Percentiles rank a stretch among this genome's conserved stretches.
These are phyloP conservation scores for Antitrichia curtipendula DNA, from an alignment of 225 moss, liverwort and hornwort species.

Conservation along the genomic window DNA sequence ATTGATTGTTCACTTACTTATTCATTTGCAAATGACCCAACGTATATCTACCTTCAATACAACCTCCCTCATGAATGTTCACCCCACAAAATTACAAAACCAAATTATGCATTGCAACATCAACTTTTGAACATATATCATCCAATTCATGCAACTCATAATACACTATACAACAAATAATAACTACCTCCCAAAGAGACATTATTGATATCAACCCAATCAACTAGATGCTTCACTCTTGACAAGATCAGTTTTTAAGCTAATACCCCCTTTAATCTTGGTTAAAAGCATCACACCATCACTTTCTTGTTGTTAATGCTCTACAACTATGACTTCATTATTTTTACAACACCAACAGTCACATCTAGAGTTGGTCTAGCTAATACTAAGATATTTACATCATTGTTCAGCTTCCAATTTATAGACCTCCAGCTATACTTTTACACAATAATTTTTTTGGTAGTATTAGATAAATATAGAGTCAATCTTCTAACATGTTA, in stretches of 20 bases:
- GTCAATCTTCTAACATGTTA: background rate
- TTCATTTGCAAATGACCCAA: background rate
- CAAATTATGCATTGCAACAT: background rate
- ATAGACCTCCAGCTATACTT: background rate
- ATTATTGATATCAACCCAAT: background rate
- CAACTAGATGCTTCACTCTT: background rate
- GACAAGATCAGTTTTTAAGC: background rate
- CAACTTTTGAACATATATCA: background rate
- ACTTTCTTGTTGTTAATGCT: rapidly evolving
- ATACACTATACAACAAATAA: background rate
- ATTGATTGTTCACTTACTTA: background rate
- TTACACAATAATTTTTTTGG: background rate
- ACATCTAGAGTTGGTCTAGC: rapidly evolving
- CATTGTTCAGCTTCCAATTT: background rate
- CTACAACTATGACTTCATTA: background rate
- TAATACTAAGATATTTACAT: no score
- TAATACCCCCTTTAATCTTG: background rate
- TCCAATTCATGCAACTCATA: background rate
- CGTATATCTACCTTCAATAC: background rate
- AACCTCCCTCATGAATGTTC: background rate
- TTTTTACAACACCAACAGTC: background rate
- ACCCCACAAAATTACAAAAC: background rate
- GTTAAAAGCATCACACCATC: no score
- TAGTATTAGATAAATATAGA: background rate
- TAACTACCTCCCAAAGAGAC: background rate